Evolutionary conservation across 1,284 basidiomycete species (phyloP), one percentile per base, ranked within the genome.

Genomic region (Sanghuangporus sanghuang): DNA sequence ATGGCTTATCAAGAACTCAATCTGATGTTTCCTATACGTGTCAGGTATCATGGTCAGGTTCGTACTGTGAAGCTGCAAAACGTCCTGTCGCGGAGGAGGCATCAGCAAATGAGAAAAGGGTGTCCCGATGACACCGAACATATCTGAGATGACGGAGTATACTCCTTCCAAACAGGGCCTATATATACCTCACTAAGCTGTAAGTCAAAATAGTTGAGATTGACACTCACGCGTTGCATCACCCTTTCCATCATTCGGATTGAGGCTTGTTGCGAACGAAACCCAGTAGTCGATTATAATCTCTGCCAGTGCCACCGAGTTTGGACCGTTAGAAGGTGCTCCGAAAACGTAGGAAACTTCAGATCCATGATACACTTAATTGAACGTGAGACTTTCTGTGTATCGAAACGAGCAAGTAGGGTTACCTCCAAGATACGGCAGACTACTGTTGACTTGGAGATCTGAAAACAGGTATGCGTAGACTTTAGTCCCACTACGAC

Each of bases 221-320:
- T 6, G 48, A 42, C 2, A 68, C 57, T 27, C 61, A 62, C 49
- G 65, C 57, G 32, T 54, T 63, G 59, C 54, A 59, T 67, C 67
- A 23, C 82, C 81, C 32, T 70, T 71, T 5, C 77, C 77, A 64
- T 83, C 81, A 65, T 83, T 84, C 6, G 82, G 81, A 60, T 80
- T 74, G 44, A 81, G 69, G 46, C 76, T 79, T 3, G 75, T 78
- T 0, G 77, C 78, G 62, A 83, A 83, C 0, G 81, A 83, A 14
- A 83, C 71, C 81, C 81, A 83, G 61, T 82, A 83, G 61, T 83
- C 78, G 65, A 80, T 76, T 76, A 83, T 81, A 21, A 38, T 38
- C 6, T 57, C 68, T 61, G 78, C 79, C 3, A 82, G 64, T 35
- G 64, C 57, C 3, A 71, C 70, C 6, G 74, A 69, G 1, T 69